A percentile compares a stretch with the other conserved stretches of the same genome.
Conservation (phyloP, 164 flowering plant genomes). For the Vitis rupestris region DNA sequence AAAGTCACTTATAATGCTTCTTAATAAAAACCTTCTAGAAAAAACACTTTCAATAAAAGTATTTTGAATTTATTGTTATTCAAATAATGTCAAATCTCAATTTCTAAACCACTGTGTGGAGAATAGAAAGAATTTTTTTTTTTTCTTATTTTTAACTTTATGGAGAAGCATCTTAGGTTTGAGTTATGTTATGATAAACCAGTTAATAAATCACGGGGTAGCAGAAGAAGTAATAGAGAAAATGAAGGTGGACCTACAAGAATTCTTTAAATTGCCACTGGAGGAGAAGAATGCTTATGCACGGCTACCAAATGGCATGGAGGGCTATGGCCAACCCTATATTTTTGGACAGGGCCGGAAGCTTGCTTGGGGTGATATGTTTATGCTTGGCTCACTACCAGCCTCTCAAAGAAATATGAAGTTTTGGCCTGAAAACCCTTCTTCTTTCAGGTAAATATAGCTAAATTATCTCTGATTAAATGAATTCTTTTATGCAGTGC, state of each 20-base stretch:
- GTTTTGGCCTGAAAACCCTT: constrained; percentile 41
- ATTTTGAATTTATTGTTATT: no score
- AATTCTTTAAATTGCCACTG: constrained; percentile 46
- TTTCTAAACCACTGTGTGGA: no score
- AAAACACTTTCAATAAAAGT: no score
- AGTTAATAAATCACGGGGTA: constrained; percentile 56
- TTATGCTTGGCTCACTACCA: constrained; percentile 30
- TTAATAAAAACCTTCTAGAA: no score
- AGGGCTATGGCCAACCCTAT: constrained; percentile 61
- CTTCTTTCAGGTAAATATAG: constrained; percentile 33
- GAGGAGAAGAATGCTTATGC: constrained; percentile 45
- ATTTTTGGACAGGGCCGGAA: constrained; percentile 46
- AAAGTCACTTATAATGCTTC: no score
- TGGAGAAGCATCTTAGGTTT: no score
- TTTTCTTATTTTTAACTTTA: no score
- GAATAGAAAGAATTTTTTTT: no score
- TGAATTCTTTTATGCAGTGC: neutral
- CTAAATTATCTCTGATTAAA: no score
- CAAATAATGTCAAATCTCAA: no score
- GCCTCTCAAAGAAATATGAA: constrained; percentile 19
- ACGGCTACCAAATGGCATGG: constrained; percentile 32
- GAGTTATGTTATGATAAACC: constrained; percentile 3
- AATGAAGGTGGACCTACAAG: constrained; percentile 33
- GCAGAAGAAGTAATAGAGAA: constrained; percentile 29
- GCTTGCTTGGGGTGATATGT: constrained; percentile 57